phyloP scores from a whole-genome alignment of 306 rosid species.

The Casuarina glauca region DNA sequence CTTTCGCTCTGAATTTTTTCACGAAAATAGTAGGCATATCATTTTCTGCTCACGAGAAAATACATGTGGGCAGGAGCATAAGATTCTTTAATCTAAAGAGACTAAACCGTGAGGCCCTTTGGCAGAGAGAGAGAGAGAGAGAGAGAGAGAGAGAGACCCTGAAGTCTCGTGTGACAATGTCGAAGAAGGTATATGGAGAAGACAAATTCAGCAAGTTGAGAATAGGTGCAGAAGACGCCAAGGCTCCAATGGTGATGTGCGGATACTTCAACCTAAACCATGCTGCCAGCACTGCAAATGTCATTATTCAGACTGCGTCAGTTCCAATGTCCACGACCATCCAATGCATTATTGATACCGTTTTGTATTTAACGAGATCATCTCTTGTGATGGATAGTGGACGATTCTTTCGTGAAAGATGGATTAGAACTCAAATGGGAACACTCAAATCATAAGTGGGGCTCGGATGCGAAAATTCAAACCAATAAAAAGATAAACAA shows the following conservation, averaged over 20 bases:
- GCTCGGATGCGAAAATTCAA: no score
- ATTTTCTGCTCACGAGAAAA: no score
- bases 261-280: constrained; percentile 92
- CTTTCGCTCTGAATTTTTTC: constrained; percentile 58
- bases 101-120: no score
- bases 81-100: no score
- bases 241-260: constrained; percentile 75
- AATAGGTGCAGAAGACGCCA: constrained; percentile 85
- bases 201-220: constrained; percentile 58
- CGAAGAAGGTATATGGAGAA: constrained; percentile 57
- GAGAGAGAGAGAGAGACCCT: constrained; percentile 45
- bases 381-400: no score
- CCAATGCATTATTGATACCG: no score
- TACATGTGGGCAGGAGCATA: no score
- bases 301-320: background rate
- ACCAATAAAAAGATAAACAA: no score
- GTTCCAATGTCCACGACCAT: background rate
- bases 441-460: no score
- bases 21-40: background rate
- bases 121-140: background rate
- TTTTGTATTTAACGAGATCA: no score
- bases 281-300: constrained; percentile 71
- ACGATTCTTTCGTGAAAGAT: background rate
- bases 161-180: constrained; percentile 59
- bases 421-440: no score